Conservation (phyloP, 2,329 filamentous ascomycete species). For the Periconia sp. region DNA sequence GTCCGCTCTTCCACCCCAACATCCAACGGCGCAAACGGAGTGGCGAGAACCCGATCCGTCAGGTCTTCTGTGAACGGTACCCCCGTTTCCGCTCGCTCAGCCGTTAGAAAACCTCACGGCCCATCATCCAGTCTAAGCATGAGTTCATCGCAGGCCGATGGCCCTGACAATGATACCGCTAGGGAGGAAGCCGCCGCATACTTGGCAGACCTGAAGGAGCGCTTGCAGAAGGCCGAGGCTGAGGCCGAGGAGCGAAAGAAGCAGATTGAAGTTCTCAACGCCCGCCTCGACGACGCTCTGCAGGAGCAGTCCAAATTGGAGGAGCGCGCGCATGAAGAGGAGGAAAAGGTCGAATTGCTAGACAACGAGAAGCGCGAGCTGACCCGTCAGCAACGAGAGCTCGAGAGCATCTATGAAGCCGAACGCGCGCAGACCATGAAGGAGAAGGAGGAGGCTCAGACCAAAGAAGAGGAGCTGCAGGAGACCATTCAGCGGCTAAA, state of each 20-base stretch:
- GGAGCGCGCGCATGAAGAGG: conserved; percentile 82
- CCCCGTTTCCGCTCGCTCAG: conserved; percentile 43
- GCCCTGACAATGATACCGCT: conserved; percentile 31
- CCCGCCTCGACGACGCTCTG: conserved; percentile 80
- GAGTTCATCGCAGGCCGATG: conserved; percentile 38
- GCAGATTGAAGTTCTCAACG: conserved; percentile 81
- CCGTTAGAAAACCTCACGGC: conserved; percentile 39
- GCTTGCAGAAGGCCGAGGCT: conserved; percentile 77
- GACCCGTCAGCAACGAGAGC: conserved; percentile 80
- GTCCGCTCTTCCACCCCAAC: conserved; percentile 35
- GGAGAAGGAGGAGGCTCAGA: conserved; percentile 86
- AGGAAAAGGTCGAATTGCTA: conserved; percentile 78
- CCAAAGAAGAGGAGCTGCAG: conserved; percentile 88
- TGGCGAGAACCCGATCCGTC: conserved; percentile 33
- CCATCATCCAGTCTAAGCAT: conserved; percentile 35
- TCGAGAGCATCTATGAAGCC: conserved; percentile 89
- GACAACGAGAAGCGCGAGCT: conserved; percentile 84
- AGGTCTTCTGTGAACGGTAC: conserved; percentile 34
- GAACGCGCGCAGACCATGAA: conserved; percentile 85
- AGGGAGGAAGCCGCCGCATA: conserved; percentile 77
- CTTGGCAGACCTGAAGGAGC: conserved; percentile 81
- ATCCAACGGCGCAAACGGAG: conserved; percentile 26
- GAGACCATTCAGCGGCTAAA: conserved; percentile 87
- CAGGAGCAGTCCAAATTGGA: conserved; percentile 85
- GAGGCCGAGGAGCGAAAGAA: conserved; percentile 78